These are phyloP conservation scores for Botrytis galanthina DNA, from an alignment of 2,329 filamentous ascomycete species.

Conservation along the genomic window DNA sequence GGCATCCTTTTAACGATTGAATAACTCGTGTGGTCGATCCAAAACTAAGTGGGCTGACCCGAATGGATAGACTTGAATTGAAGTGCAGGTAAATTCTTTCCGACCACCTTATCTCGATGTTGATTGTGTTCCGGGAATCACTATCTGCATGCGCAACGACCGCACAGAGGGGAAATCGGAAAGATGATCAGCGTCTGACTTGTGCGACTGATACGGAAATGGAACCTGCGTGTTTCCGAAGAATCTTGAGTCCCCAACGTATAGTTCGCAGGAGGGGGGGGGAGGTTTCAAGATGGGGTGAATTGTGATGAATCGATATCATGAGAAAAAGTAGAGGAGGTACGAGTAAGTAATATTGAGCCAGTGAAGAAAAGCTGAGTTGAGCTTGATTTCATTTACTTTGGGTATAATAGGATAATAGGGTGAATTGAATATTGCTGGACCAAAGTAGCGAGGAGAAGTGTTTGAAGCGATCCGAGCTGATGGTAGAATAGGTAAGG, in stretches of 20 bases:
- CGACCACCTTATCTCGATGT: constrained; percentile 21
- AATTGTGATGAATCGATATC: neutral
- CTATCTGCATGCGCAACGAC: constrained; percentile 25
- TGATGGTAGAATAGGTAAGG: neutral
- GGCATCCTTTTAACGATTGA: constrained; percentile 51
- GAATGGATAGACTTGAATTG: constrained; percentile 20
- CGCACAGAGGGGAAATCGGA: constrained; percentile 8
- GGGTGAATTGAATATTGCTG: neutral
- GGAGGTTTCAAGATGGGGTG: neutral
- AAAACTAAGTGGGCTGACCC: constrained; percentile 25
- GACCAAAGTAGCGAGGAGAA: neutral
- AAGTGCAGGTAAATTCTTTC: constrained; percentile 28
- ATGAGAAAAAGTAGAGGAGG: neutral
- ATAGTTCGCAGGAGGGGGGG: neutral
- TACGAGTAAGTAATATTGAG: neutral
- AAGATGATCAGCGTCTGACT: constrained; percentile 4
- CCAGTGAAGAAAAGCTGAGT: neutral
- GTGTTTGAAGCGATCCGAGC: constrained; percentile 5
- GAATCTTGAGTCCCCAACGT: neutral
- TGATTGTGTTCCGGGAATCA: constrained; percentile 19
- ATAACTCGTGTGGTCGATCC: constrained; percentile 8
- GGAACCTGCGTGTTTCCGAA: neutral
- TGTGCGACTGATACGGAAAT: neutral
- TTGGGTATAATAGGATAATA: neutral
- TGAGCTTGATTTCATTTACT: neutral